phyloP scores from a whole-genome alignment of 768 basidiomycete genomes.

The Russula sp. region DNA sequence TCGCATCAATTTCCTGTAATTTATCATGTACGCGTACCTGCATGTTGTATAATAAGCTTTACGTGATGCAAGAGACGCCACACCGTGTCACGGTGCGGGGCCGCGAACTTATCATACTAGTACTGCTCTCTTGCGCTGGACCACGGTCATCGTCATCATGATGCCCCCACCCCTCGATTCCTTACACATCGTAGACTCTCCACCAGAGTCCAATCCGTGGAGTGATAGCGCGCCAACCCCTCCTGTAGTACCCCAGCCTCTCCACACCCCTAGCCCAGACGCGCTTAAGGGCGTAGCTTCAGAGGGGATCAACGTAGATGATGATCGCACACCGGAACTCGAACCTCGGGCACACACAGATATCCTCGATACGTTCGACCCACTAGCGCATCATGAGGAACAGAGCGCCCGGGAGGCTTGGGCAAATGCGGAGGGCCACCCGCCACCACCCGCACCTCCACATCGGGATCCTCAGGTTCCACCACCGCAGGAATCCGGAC shows the following conservation, averaged over 20 bases:
- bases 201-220: constrained; percentile 14
- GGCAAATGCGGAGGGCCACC: constrained; percentile 56
- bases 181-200: neutral
- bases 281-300: neutral
- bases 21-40: neutral
- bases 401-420: constrained; percentile 58
- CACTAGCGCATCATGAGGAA: constrained; percentile 52
- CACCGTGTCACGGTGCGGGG: too few species aligned
- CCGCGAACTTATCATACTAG: too few species aligned
- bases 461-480: neutral
- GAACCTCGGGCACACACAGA: constrained; percentile 16
- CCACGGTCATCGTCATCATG: neutral
- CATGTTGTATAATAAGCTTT: constrained; percentile 5
- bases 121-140: neutral
- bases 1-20: neutral
- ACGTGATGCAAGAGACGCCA: constrained; percentile 1
- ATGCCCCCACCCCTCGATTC: constrained; percentile 1
- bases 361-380: constrained; percentile 63
- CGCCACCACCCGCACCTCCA: constrained; percentile 44
- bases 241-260: neutral
- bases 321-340: neutral
- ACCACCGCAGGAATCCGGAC: constrained; percentile 9
- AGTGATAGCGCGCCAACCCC: constrained; percentile 10
- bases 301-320: constrained; percentile 3
- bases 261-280: constrained; percentile 4